Conservation (phyloP, 305 asterid genomes). For the Fraxinus latifolia region DNA sequence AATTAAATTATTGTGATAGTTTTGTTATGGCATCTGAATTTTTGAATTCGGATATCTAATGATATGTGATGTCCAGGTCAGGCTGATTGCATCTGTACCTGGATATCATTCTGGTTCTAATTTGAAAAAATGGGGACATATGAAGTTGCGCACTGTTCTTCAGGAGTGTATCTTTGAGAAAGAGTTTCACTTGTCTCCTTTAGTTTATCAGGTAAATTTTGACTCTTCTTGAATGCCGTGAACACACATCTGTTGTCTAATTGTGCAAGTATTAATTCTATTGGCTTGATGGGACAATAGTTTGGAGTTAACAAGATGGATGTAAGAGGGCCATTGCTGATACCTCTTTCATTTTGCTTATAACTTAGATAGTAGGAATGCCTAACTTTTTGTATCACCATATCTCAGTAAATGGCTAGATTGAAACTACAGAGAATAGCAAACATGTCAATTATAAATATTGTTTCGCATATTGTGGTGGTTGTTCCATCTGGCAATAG, state of each 20-base stretch:
- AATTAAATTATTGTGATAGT: neutral
- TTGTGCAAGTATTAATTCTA: neutral
- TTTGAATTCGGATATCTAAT: neutral
- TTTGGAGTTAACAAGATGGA: neutral
- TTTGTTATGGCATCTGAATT: neutral
- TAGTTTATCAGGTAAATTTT: constrained; percentile 69
- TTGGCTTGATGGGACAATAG: constrained; percentile 10
- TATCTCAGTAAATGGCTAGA: neutral
- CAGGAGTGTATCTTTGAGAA: constrained; percentile 76
- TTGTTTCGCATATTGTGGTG: neutral
- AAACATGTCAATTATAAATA: neutral
- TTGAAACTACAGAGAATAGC: constrained; percentile 1
- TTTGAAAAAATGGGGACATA: constrained; percentile 94
- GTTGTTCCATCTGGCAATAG: neutral
- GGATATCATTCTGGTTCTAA: constrained; percentile 87
- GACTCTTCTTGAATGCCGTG: constrained; percentile 18
- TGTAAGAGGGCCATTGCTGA: neutral
- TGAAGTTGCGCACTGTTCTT: constrained; percentile 83
- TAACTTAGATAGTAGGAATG: neutral
- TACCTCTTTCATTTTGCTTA: neutral
- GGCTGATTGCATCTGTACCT: constrained; percentile 93
- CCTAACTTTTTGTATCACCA: neutral
- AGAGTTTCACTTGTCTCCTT: constrained; percentile 84
- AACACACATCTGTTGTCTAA: neutral
- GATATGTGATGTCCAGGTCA: constrained; percentile 54